A percentile compares a stretch with the other conserved stretches of the same genome.
Evolutionary conservation across 2,329 filamentous ascomycete genomes (phyloP).

Genomic region (Amylocarpus encephaloides): DNA sequence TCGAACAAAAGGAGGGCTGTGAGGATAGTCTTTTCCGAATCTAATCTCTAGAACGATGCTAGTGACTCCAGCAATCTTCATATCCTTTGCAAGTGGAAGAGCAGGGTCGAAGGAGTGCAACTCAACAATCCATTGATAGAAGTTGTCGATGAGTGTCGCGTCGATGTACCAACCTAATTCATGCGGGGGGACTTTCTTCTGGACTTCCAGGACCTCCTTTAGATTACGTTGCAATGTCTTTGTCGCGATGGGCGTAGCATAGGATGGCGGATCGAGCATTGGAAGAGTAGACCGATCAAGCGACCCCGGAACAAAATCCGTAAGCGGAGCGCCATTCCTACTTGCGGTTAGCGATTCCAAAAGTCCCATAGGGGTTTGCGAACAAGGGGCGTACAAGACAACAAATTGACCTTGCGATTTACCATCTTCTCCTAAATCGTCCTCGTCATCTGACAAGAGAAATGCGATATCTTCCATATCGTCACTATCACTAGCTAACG

Average conservation of each 20-base stretch:
- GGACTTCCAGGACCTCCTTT: constrained; percentile 54
- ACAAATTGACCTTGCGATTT: neutral
- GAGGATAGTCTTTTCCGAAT: constrained; percentile 70
- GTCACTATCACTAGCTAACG: constrained; percentile 23
- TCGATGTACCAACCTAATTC: constrained; percentile 83
- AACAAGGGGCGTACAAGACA: neutral
- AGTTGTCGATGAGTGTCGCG: constrained; percentile 43
- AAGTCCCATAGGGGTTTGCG: too few relatives aligned
- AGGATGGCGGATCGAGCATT: constrained; percentile 57
- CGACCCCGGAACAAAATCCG: constrained; percentile 61
- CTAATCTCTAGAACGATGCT: constrained; percentile 78
- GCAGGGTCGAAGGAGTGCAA: constrained; percentile 70
- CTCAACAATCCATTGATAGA: constrained; percentile 90
- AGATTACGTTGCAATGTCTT: constrained; percentile 61
- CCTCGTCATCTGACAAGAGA: constrained; percentile 34
- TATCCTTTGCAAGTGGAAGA: constrained; percentile 68
- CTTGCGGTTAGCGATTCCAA: neutral
- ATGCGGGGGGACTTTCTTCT: constrained; percentile 52
- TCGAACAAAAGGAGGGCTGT: constrained; percentile 76
- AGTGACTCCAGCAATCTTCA: constrained; percentile 53
- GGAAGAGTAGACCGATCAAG: constrained; percentile 58
- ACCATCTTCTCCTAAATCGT: neutral
- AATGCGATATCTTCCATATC: constrained; percentile 34
- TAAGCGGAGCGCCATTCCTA: constrained; percentile 26
- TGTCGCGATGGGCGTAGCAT: constrained; percentile 56